These are phyloP conservation scores for Colletotrichum filicis DNA, from an alignment of 2,329 filamentous ascomycete species.

Conservation along the genomic window DNA sequence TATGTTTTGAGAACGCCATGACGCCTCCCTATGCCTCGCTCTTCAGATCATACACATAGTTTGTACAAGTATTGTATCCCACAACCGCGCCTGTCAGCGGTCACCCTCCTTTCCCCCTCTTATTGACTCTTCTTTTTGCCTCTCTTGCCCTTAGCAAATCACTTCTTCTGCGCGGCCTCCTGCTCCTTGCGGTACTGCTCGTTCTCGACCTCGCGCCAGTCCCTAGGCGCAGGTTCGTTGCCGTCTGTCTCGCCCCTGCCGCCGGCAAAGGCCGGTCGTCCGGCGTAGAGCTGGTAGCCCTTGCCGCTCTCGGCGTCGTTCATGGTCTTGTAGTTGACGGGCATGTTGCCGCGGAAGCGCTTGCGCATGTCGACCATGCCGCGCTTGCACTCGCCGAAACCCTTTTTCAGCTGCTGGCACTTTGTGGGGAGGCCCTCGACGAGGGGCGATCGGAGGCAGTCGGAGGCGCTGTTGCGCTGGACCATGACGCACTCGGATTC, in stretches of 20 bases:
- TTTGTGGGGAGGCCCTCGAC: slow-evolving; percentile 83
- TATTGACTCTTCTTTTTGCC: neutral
- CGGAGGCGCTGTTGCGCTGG: slow-evolving; percentile 84
- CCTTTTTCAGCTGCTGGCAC: slow-evolving; percentile 93
- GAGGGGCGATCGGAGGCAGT: slow-evolving; percentile 88
- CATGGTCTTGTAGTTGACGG: slow-evolving; percentile 73
- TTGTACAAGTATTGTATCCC: slow-evolving; percentile 20
- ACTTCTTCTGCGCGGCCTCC: slow-evolving; percentile 41
- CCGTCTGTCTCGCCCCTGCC: slow-evolving; percentile 74
- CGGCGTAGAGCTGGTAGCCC: slow-evolving; percentile 82
- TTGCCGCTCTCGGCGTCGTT: slow-evolving; percentile 69
- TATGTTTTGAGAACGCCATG: slow-evolving; percentile 23
- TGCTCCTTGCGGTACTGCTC: slow-evolving; percentile 63
- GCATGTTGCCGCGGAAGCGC: slow-evolving; percentile 93
- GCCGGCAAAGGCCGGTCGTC: slow-evolving; percentile 75
- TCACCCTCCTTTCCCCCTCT: neutral
- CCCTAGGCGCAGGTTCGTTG: slow-evolving; percentile 69
- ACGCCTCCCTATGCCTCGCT: slow-evolving; percentile 33
- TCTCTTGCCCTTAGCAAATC: slow-evolving; percentile 16
- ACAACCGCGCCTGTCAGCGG: neutral
- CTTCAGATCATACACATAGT: slow-evolving; percentile 31
- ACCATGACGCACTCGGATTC: slow-evolving; percentile 97
- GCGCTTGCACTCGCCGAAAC: slow-evolving; percentile 94
- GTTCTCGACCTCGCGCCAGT: slow-evolving; percentile 75
- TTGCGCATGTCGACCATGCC: slow-evolving; percentile 99